Evolutionary conservation across 2,329 filamentous ascomycete genomes (phyloP), one percentile per base, ranked within the genome.

Genomic region (Helicocarpus griseus): DNA sequence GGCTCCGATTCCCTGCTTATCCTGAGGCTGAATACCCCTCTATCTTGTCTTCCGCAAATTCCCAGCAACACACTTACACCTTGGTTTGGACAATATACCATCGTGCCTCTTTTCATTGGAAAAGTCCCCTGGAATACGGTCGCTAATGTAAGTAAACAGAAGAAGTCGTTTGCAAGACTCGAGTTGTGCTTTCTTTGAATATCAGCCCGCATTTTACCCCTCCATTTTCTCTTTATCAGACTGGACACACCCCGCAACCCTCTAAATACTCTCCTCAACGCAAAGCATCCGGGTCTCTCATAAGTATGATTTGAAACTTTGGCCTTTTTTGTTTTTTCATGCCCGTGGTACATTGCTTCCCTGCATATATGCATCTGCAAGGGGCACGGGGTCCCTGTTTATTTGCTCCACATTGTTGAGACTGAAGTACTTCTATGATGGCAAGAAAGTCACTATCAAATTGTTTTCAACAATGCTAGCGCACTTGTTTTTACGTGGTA

Each of bases 111-210:
- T 31, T 38, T 26, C 9, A 24, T 21, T 24, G 26, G 29, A 38
- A 47, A 17, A 1, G 11, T 4, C 14, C 3, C 14, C 29, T 47
- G 29, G 45, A 26, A 31, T 36, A 14, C 31, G 45, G 26, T 47
- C 22, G 29, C 21, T 24, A 47, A 47, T 35, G 45, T 47, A 36
- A 47, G 45, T 47, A 8, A 26, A 36, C 8, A 45, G n/a, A 45
- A 31, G n/a, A 31, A 13, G 11, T 4, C 31, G 26, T 47, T 21
- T 11, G 2, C 31, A 4, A 36, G n/a, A 17, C 14, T 3, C 7
- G 21, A 22, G 45, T 22, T 19, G 31, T 6, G 31, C 24, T 43
- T 5, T 24, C 29, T 9, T 46, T 46, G 28, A 24, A n/a, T 36
- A 24, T 47, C 45, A 26, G 29, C 11, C 31, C 44, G 6, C 11